These are phyloP conservation scores for Pseudohyphozyma bogoriensis DNA, from an alignment of 768 basidiomycete species.

Conservation along the genomic window DNA sequence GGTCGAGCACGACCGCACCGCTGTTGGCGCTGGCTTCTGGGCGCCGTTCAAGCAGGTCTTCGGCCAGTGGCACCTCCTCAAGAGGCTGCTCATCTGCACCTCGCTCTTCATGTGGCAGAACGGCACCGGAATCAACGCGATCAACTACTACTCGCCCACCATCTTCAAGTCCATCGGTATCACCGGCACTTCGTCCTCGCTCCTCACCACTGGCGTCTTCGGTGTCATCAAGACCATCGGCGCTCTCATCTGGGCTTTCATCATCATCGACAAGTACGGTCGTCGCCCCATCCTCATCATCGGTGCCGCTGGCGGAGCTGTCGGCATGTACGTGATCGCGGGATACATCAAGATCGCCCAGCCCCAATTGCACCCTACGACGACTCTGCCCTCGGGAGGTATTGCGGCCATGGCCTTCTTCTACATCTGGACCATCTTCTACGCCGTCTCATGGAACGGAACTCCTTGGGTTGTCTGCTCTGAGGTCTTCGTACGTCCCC, in stretches of 20 bases:
- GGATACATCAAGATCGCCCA: slow-evolving; percentile 22
- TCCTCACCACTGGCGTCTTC: slow-evolving; percentile 42
- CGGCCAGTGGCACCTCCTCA: slow-evolving; percentile 23
- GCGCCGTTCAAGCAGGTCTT: slow-evolving; percentile 24
- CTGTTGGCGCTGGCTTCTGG: slow-evolving; percentile 22
- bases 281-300: slow-evolving; percentile 38
- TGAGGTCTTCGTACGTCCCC: slow-evolving; percentile 42
- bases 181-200: slow-evolving; percentile 22
- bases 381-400: slow-evolving; percentile 22
- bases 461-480: slow-evolving; percentile 46
- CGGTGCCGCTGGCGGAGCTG: slow-evolving; percentile 42
- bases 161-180: slow-evolving; percentile 42
- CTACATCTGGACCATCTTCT: slow-evolving; percentile 33
- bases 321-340: slow-evolving; percentile 42
- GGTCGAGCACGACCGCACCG: slow-evolving; percentile 23
- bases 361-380: slow-evolving; percentile 15
- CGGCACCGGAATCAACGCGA: slow-evolving; percentile 39
- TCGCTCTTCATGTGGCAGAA: slow-evolving; percentile 46
- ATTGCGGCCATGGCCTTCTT: slow-evolving; percentile 34
- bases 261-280: slow-evolving; percentile 33
- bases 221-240: slow-evolving; percentile 44
- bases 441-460: slow-evolving; percentile 32
- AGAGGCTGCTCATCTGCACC: slow-evolving; percentile 40
- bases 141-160: slow-evolving; percentile 45
- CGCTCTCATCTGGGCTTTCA: slow-evolving; percentile 38